Base-by-base conservation (phyloP, 495 filamentous ascomycete genomes). In the Apiosordaria backusii region DNA sequence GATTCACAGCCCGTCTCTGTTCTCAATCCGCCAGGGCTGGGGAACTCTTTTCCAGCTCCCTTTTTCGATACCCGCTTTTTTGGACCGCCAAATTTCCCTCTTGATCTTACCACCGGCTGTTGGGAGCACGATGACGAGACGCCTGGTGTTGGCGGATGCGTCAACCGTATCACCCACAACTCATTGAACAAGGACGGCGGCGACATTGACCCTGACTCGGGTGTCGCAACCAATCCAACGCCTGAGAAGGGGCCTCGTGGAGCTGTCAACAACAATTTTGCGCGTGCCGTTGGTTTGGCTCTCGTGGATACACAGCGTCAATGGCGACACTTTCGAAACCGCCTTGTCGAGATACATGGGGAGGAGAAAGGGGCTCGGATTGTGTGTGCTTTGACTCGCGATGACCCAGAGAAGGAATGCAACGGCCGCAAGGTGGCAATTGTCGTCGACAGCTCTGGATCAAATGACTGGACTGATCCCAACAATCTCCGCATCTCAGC, bases 381-480 rank as follows among this genome's bases (percentile, higher is more conserved):
- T n/a, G 24, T 60, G 5, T 60, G 58, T 29, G 58, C 58, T 10
- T 29, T 60, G 23, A 60, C 58, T 13, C 58, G 58, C 24, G 58
- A 60, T 29, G 58, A 60, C 23, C 58, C 58, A 24, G 18, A 29
- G 58, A 25, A 60, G 58, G 58, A 60, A 25, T 60, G 58, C 58
- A 65, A 35, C 57, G 61, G 65, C 58, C 24, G 65, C 6, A 65
- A 67, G 40, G 68, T 67, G 29, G 68, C 53, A 57, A 67, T 70
- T 18, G 68, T 70, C 19, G 59, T 71, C 40, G 69, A 71, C 66
- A 69, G 65, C 22, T 75, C 74, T 5, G 62, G 68, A 21, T 76
- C 76, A 16, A 76, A 74, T 67, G 6, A 5, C 13, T n/a, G 16
- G 19, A 63, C 61, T 4, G 76, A 78, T 60, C 76, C 71, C 2